A percentile compares a stretch with the other conserved stretches of the same genome.
phyloP scores from a whole-genome alignment of 495 filamentous ascomycete species.

The Penicillium turbatum region DNA sequence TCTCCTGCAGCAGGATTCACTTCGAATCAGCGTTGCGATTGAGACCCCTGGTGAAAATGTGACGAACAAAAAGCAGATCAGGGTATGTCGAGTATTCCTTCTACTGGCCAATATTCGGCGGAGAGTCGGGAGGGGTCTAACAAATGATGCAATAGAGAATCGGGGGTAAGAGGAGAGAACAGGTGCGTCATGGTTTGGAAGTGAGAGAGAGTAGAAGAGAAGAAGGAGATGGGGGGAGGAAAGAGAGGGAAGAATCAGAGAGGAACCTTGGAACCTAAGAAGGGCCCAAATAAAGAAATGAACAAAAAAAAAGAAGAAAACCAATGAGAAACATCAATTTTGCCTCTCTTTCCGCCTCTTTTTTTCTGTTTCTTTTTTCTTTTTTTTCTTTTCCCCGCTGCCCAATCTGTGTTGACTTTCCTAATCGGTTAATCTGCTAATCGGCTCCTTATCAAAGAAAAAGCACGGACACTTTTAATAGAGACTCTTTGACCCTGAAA shows the following conservation, averaged over 20 bases:
- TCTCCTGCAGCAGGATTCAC: conserved; percentile 10
- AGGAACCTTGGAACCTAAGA: background rate
- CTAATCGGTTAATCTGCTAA: background rate
- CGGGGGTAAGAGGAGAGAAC: conserved; percentile 26
- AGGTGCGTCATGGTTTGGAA: conserved; percentile 46
- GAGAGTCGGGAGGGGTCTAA: conserved; percentile 24
- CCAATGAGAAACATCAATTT: no score
- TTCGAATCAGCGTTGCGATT: conserved; percentile 10
- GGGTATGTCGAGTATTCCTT: conserved; percentile 15
- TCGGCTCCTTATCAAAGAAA: background rate
- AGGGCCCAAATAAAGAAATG: background rate
- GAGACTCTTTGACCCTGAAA: background rate
- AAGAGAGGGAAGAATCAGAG: background rate
- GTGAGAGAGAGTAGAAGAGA: conserved; percentile 1
- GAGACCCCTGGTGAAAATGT: background rate
- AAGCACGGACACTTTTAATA: background rate
- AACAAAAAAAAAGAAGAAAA: background rate
- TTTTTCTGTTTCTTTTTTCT: no score
- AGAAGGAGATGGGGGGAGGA: background rate
- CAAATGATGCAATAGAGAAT: conserved; percentile 30
- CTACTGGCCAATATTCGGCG: conserved; percentile 9
- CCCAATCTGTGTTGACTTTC: background rate
- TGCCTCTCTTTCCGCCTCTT: no score
- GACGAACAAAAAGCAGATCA: conserved; percentile 12
- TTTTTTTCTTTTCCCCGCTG: background rate